These are phyloP conservation scores for Solanum neorickii DNA, from an alignment of 257 asterid genomes.

Conservation along the genomic window DNA sequence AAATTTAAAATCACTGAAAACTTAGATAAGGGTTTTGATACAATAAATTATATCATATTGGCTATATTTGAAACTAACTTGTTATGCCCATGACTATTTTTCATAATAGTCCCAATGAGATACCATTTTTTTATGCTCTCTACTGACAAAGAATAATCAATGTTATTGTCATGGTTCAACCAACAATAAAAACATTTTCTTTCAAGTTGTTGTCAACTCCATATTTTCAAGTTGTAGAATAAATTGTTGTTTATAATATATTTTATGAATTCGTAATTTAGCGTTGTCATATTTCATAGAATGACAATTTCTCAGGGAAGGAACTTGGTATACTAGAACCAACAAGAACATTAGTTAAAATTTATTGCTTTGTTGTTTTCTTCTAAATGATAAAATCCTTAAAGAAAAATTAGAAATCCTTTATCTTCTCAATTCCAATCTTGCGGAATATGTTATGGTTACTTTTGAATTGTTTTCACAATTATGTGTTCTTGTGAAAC, in stretches of 20 bases:
- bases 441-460: neutral
- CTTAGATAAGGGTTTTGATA: no score
- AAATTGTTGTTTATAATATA: conserved; percentile 73
- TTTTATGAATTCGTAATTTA: conserved; percentile 82
- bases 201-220: conserved; percentile 59
- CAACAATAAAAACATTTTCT: conserved; percentile 44
- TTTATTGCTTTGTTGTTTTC: neutral
- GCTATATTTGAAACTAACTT: no score
- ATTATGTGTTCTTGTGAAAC: neutral
- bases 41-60: no score
- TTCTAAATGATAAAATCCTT: neutral
- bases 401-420: neutral
- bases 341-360: conserved; percentile 69
- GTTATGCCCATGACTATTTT: conserved; percentile 14
- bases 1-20: no score
- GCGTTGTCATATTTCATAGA: conserved; percentile 90
- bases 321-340: conserved; percentile 85
- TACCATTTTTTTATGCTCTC: conserved; percentile 46
- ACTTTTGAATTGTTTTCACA: neutral
- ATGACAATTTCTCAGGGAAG: conserved; percentile 96
- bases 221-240: no score
- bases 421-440: neutral
- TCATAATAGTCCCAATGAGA: conserved; percentile 94
- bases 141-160: no score
- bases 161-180: no score